A percentile compares a stretch with the other conserved stretches of the same genome.
These are phyloP conservation scores for Melaleuca quinquenervia DNA, from an alignment of 345 rosid species.

Conservation along the genomic window DNA sequence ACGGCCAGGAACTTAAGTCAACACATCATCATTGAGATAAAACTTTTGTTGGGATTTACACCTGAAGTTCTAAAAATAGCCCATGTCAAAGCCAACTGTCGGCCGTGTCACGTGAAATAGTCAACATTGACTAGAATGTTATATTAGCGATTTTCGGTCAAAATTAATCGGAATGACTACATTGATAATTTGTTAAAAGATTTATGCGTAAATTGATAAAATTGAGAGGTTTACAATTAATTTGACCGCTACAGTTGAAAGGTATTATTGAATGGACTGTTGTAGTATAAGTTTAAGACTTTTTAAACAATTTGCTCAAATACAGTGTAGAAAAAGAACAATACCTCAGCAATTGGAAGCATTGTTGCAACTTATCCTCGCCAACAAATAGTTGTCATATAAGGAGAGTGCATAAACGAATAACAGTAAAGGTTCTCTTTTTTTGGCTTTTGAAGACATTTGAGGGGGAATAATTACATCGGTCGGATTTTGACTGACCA, in stretches of 20 bases:
- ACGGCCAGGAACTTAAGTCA: slow-evolving; percentile 22
- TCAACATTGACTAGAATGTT: accelerated
- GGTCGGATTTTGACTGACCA: neutral
- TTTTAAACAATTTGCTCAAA: neutral
- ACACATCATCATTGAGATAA: slow-evolving; percentile 34
- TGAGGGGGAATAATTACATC: neutral
- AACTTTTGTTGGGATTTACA: slow-evolving; percentile 44
- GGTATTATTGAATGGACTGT: neutral
- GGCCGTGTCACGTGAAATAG: accelerated
- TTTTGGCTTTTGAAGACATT: neutral
- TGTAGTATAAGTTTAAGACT: neutral
- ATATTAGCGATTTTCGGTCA: accelerated
- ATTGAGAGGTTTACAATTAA: accelerated
- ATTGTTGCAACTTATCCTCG: neutral
- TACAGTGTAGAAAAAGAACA: neutral
- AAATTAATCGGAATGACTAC: neutral
- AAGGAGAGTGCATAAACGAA: neutral
- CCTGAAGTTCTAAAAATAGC: neutral
- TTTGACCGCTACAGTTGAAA: neutral
- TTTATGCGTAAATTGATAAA: neutral
- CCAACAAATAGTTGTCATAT: neutral
- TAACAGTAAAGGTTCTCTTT: neutral
- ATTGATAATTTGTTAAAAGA: neutral
- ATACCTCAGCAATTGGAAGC: neutral
- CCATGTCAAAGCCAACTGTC: accelerated